Base-by-base conservation (phyloP, 2,329 filamentous ascomycete species). In the Gnomoniopsis sp. region DNA sequence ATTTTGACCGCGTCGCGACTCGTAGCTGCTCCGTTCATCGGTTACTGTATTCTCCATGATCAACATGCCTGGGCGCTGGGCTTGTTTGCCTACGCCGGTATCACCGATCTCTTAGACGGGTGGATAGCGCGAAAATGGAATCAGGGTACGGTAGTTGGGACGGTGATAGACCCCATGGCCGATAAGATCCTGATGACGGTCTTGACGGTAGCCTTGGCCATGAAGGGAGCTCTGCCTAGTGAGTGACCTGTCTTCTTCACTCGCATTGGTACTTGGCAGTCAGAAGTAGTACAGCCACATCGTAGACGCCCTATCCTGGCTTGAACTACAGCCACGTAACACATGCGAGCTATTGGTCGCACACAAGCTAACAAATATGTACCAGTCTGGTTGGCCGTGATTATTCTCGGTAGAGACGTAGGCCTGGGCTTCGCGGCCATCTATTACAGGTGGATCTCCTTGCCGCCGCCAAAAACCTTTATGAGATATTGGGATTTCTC, bases 151-250 rank as follows among this genome's bases (percentile, higher is more conserved):
- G 93, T 99, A 1, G 91, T 98, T 11, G 95, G 95, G 56, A 96
- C 91, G 56, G 86, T 99, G 33, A 91, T 99, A 62, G 93, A 96
- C 69, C 95, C 95, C 6, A 95, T 97, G 89, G 95, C 95, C 3
- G 95, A 99, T 75, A 99, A 99, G 77, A 84, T 86, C 10, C 82
- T 99, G 64, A 98, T 99, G 95, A 97, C 93, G 0, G 86, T 96
- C 59, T 75, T 96, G 67, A 96, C 93, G 0, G 87, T 93, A 14
- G 92, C 90, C 64, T 76, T 98, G 48, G 92, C 93, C 3, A 80
- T 89, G 62, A 92, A 96, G 67, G 92, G 91, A 3, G 83, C 86
- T 15, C 79, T 99, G 53, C 92, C 93, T 59, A 77, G 89, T 92
- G 77, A 65, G 85, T 77, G 34, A 49, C n/a, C n/a, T 14, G 41